Conservation (phyloP, 2,329 filamentous ascomycete species). For the Colletotrichum kahawae region DNA sequence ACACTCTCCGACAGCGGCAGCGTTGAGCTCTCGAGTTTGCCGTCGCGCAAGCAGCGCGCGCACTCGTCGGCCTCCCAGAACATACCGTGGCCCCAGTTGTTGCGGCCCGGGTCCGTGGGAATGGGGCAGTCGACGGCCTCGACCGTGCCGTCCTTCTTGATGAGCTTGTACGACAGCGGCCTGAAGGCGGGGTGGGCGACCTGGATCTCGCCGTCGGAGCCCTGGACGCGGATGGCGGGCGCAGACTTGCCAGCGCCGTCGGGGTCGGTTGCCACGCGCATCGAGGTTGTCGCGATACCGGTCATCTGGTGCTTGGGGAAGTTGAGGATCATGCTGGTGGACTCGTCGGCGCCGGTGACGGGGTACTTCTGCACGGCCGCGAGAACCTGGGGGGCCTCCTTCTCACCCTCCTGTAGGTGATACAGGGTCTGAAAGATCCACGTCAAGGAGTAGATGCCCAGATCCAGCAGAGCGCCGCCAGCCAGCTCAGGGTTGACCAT, state of each 20-base stretch:
- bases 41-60: slow-evolving; percentile 76
- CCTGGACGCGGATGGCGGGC: slow-evolving; percentile 80
- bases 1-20: slow-evolving; percentile 79
- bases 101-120: slow-evolving; percentile 52
- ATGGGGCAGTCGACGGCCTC: slow-evolving; percentile 60
- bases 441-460: slow-evolving; percentile 87
- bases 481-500: slow-evolving; percentile 85
- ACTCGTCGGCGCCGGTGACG: slow-evolving; percentile 74
- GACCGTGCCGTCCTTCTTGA: slow-evolving; percentile 55
- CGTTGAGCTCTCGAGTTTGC: slow-evolving; percentile 74
- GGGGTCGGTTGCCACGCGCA: slow-evolving; percentile 67
- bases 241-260: slow-evolving; percentile 61
- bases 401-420: slow-evolving; percentile 73
- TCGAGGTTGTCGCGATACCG: slow-evolving; percentile 72
- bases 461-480: slow-evolving; percentile 81
- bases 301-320: slow-evolving; percentile 75
- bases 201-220: slow-evolving; percentile 81
- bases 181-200: slow-evolving; percentile 75
- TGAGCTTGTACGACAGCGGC: slow-evolving; percentile 68
- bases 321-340: slow-evolving; percentile 76
- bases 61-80: slow-evolving; percentile 88
- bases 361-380: slow-evolving; percentile 75
- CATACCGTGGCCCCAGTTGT: slow-evolving; percentile 76
- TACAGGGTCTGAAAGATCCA: slow-evolving; percentile 93
- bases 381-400: slow-evolving; percentile 71